A percentile compares a stretch with the other conserved stretches of the same genome.
These are phyloP conservation scores for Otatea glauca DNA, from an alignment of 176 grass and related monocot species.

Conservation along the genomic window DNA sequence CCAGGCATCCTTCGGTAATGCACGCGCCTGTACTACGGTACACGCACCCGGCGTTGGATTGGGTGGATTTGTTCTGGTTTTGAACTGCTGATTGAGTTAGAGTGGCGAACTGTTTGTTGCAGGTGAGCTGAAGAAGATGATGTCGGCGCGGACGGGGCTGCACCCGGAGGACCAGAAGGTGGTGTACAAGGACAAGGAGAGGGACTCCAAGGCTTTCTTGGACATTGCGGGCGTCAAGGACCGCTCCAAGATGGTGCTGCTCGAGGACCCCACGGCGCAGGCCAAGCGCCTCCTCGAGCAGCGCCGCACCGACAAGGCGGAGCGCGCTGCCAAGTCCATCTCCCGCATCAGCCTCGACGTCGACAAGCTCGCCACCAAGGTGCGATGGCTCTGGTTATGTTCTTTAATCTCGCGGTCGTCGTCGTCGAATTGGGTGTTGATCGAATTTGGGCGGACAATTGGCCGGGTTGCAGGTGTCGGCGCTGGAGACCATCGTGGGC, in stretches of 20 bases:
- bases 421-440: not conserved
- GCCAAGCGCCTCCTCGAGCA: conserved; percentile 79
- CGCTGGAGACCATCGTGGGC: conserved; percentile 69
- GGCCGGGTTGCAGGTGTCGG: conserved; percentile 58
- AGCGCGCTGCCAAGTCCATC: conserved; percentile 71
- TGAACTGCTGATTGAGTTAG: not conserved
- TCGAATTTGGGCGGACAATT: not conserved
- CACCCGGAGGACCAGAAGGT: conserved; percentile 91
- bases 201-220: conserved; percentile 77
- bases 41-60: not conserved
- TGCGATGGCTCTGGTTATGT: not conserved
- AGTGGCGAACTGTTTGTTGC: not conserved
- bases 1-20: conserved; percentile 85
- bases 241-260: conserved; percentile 75
- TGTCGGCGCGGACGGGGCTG: conserved; percentile 69
- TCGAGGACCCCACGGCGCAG: conserved; percentile 78
- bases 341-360: conserved; percentile 73
- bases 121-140: conserved; percentile 94
- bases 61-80: not conserved
- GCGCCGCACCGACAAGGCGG: conserved; percentile 68
- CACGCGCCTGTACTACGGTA: not conserved
- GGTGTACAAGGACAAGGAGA: conserved; percentile 87
- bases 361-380: conserved; percentile 85
- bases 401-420: not conserved
- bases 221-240: conserved; percentile 89